These are phyloP conservation scores for Penicillium sp. DNA, from an alignment of 2,329 filamentous ascomycete genomes.

Conservation along the genomic window DNA sequence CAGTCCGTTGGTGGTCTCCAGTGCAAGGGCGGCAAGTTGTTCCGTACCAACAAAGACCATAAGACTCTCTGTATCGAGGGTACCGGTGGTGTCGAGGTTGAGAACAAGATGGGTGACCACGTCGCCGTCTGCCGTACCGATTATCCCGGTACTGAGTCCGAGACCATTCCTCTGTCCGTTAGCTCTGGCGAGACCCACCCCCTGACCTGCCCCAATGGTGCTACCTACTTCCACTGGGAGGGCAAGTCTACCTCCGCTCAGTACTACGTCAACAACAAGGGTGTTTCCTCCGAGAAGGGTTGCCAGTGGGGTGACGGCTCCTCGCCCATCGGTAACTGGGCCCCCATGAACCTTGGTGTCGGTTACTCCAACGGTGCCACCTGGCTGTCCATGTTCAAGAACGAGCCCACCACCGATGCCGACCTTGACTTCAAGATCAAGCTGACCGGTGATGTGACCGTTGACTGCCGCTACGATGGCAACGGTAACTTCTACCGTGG, in stretches of 20 bases:
- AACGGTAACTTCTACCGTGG: slow-evolving; percentile 62
- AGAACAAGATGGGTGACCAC: slow-evolving; percentile 71
- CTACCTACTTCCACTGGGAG: slow-evolving; percentile 77
- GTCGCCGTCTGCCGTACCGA: slow-evolving; percentile 90
- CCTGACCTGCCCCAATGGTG: slow-evolving; percentile 76
- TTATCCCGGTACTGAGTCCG: slow-evolving; percentile 89
- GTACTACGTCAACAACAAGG: slow-evolving; percentile 93
- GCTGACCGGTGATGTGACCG: slow-evolving; percentile 68
- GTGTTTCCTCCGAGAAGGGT: slow-evolving; percentile 66
- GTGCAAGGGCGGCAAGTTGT: slow-evolving; percentile 74
- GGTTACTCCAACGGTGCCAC: slow-evolving; percentile 70
- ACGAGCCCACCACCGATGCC: slow-evolving; percentile 72
- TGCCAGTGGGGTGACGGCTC: slow-evolving; percentile 76
- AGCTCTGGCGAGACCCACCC: slow-evolving; percentile 61
- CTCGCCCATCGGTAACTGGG: slow-evolving; percentile 74
- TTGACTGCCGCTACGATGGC: slow-evolving; percentile 66
- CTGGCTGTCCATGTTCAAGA: slow-evolving; percentile 84
- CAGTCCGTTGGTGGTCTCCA: slow-evolving; percentile 87
- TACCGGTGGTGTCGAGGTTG: slow-evolving; percentile 69
- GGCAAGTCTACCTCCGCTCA: slow-evolving; percentile 80
- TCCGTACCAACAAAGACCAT: slow-evolving; percentile 71
- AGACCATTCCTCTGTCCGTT: slow-evolving; percentile 77
- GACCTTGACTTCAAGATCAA: slow-evolving; percentile 78
- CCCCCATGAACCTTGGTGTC: slow-evolving; percentile 83
- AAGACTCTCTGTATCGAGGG: slow-evolving; percentile 77